These are phyloP conservation scores for Psilocybe subaeruginosa DNA, from an alignment of 768 basidiomycete species.

Conservation along the genomic window DNA sequence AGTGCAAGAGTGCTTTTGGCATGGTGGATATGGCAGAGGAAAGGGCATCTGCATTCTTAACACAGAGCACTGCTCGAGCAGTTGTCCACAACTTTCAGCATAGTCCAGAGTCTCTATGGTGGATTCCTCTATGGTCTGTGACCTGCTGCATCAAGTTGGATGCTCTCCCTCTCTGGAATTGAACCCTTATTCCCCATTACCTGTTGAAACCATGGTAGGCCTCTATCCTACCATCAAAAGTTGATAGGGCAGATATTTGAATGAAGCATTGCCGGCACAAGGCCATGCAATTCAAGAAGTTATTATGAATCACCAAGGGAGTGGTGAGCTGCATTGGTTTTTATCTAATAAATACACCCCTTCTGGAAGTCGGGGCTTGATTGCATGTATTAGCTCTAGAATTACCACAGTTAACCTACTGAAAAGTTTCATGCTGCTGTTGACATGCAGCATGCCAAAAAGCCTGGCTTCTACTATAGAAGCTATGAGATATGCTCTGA, in stretches of 20 bases:
- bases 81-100: conserved; percentile 14
- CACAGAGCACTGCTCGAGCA: neutral
- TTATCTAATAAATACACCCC: conserved; percentile 80
- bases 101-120: conserved; percentile 18
- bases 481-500: no score
- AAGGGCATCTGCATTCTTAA: neutral
- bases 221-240: conserved; percentile 76
- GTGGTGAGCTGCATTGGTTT: conserved; percentile 67
- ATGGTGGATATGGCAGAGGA: neutral
- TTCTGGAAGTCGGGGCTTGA: conserved; percentile 70
- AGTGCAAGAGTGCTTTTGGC: neutral
- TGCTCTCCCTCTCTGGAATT: no score
- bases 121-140: conserved; percentile 8
- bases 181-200: conserved; percentile 76
- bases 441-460: no score
- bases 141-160: neutral
- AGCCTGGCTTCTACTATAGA: no score
- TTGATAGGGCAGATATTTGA: conserved; percentile 62
- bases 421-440: no score
- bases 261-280: conserved; percentile 74
- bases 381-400: conserved; percentile 78
- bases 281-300: conserved; percentile 74
- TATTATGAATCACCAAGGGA: conserved; percentile 77
- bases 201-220: conserved; percentile 79
- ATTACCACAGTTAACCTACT: conserved; percentile 66